Percentiles rank a stretch among this genome's conserved stretches.
These are phyloP conservation scores for Gossypium schwendimanii DNA, from an alignment of 441 rosid species.

Conservation along the genomic window DNA sequence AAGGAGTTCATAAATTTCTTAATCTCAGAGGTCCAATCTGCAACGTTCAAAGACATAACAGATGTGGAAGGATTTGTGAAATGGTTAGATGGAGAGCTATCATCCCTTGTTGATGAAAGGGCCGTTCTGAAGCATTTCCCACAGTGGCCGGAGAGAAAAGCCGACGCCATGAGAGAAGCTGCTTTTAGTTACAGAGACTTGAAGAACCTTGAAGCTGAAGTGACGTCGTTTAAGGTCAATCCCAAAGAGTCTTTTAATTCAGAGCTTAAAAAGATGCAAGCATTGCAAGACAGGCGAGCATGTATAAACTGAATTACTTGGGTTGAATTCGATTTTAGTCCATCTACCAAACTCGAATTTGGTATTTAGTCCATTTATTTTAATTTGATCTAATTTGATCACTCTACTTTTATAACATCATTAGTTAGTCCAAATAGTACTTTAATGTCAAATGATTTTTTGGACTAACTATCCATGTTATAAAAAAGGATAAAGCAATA, in stretches of 20 bases:
- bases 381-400: too few relatives aligned
- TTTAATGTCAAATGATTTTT: too few relatives aligned
- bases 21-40: slow-evolving; percentile 51
- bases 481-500: too few relatives aligned
- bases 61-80: slow-evolving; percentile 57
- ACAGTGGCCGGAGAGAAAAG: slow-evolving; percentile 68
- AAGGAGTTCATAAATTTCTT: slow-evolving; percentile 48
- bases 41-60: slow-evolving; percentile 41
- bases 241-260: slow-evolving; percentile 36
- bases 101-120: slow-evolving; percentile 64
- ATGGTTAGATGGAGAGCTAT: slow-evolving; percentile 59
- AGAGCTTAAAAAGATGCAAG: slow-evolving; percentile 45
- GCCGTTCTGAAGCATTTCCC: slow-evolving; percentile 71
- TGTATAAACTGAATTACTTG: slow-evolving; percentile 33
- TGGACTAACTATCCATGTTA: too few relatives aligned
- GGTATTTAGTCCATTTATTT: too few relatives aligned
- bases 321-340: not conserved
- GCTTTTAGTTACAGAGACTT: slow-evolving; percentile 51
- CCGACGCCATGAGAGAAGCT: slow-evolving; percentile 63
- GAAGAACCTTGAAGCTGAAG: slow-evolving; percentile 45
- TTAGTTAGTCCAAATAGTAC: too few relatives aligned
- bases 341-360: too few relatives aligned
- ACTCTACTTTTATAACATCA: too few relatives aligned
- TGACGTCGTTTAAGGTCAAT: slow-evolving; percentile 41
- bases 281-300: slow-evolving; percentile 81